These are phyloP conservation scores for Hygrophoropsis aurantiaca DNA, from an alignment of 768 basidiomycete species.

Conservation along the genomic window DNA sequence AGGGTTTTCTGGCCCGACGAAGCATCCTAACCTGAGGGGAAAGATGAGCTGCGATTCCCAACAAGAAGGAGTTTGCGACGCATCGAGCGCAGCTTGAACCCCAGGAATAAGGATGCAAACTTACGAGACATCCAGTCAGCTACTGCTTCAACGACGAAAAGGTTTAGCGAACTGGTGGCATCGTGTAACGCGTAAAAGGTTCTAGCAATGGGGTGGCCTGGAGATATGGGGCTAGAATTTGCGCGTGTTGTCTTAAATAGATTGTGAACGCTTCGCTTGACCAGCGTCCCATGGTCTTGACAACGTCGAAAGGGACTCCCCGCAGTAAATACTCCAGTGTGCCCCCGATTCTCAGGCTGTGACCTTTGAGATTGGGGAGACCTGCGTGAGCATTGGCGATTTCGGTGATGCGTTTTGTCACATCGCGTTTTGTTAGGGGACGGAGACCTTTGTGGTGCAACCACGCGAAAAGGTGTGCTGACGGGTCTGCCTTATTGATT, in stretches of 20 bases:
- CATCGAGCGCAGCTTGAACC: conserved; percentile 2
- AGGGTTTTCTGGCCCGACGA: too few relatives aligned
- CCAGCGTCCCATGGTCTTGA: conserved; percentile 33
- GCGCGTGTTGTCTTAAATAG: conserved; percentile 28
- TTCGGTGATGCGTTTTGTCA: conserved; percentile 2
- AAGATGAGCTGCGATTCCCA: conserved; percentile 2
- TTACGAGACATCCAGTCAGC: too few relatives aligned
- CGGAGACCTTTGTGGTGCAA: neutral
- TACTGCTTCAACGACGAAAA: too few relatives aligned
- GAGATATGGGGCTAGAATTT: conserved; percentile 24
- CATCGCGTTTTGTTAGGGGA: neutral
- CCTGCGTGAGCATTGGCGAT: neutral
- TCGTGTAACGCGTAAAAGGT: conserved; percentile 4
- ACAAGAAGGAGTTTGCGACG: neutral
- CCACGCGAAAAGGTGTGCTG: conserved; percentile 11
- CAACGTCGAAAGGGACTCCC: conserved; percentile 29
- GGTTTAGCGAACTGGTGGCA: neutral
- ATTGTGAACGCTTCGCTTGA: conserved; percentile 26
- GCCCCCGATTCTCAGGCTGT: conserved; percentile 25
- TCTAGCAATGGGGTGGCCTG: conserved; percentile 5
- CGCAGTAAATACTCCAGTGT: conserved; percentile 24
- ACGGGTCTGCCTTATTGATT: neutral
- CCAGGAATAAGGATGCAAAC: neutral
- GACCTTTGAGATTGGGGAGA: neutral
- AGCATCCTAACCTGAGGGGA: too few relatives aligned